Percentiles rank a stretch among this genome's conserved stretches.
Conservation (phyloP, 1,284 basidiomycete genomes). For the Tilletia indica region DNA sequence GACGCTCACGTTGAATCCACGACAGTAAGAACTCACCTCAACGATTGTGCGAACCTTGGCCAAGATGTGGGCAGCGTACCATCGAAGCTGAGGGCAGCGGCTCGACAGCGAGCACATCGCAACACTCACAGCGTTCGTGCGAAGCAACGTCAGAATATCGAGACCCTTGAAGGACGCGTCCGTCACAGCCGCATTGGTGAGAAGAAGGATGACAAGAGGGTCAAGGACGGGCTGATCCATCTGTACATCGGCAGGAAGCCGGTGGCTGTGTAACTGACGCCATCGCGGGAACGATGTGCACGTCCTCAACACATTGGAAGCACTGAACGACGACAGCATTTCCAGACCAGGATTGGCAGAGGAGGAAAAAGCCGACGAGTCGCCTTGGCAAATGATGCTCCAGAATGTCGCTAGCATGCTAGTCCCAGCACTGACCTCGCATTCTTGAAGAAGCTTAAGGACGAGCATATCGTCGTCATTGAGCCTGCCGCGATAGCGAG, state of each 20-base stretch:
- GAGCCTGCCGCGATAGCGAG: not conserved
- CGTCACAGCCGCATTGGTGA: conserved; percentile 67
- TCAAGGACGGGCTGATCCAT: conserved; percentile 58
- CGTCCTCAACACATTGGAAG: conserved; percentile 69
- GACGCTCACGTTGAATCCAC: no score
- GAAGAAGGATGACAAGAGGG: conserved; percentile 72
- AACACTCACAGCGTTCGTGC: conserved; percentile 75
- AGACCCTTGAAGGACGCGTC: conserved; percentile 65
- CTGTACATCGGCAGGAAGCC: not conserved
- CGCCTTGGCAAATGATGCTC: not conserved
- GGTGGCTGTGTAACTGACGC: not conserved
- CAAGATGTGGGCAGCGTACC: conserved; percentile 57
- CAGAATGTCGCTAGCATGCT: not conserved
- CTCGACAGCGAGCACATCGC: conserved; percentile 73
- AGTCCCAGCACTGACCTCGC: not conserved
- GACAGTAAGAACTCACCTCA: not conserved
- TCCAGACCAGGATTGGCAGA: conserved; percentile 59
- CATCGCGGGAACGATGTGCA: conserved; percentile 69
- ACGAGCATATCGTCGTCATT: not conserved
- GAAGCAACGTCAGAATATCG: conserved; percentile 79
- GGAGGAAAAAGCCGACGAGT: not conserved
- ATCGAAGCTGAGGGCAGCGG: conserved; percentile 65
- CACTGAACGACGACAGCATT: conserved; percentile 70
- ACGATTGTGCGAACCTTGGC: conserved; percentile 57
- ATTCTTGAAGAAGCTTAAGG: not conserved